Evolutionary conservation across 73 alveolate genomes (phyloP), one percentile per base, ranked within the genome.

Genomic region (Paramecium sonneborni): DNA sequence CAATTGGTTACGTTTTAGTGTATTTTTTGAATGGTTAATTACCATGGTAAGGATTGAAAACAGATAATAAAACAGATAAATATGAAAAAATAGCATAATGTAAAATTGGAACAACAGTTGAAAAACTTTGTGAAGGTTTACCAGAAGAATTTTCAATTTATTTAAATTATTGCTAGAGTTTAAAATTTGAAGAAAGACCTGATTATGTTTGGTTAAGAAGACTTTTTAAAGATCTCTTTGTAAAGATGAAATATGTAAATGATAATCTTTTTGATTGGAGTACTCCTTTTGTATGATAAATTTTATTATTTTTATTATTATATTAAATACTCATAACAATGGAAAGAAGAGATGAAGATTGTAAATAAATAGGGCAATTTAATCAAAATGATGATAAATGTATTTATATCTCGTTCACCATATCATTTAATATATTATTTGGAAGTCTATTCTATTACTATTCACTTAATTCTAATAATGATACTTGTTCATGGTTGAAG

Each of bases 211-310:
- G 79, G 85, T 35, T 93, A 11, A 92, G 92, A 82, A 92, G 74
- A 95, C 43, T 69, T 32, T 87, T 87, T 28, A 72, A 69, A 30
- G 89, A 72, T 37, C 62, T 88, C 15, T 88, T 38, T 32, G 91
- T 57, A 37, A 79, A 69, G 68, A 86, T 88, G 76, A 93, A 95
- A 12, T 95, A 85, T 91, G 92, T 48, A 35, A 76, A 85, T 44
- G 95, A 94, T 68, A 68, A 28, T 37, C 76, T 88, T n/a, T 92
- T 92, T 58, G 98, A 95, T 48, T 95, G 97, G 98, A 39, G 68
- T 18, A 15, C 11, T 52, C 48, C 21, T 0, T 72, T 62, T 26
- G 5, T 35, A 21, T 62, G 39, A 62, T 62, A 62, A 26, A 30
- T 18, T 52, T 52, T 15, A 52, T 18, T 52, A 52, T 52, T 52